Evolutionary conservation across 2,329 filamentous ascomycete genomes (phyloP).

Genomic region (Colletotrichum aenigma): DNA sequence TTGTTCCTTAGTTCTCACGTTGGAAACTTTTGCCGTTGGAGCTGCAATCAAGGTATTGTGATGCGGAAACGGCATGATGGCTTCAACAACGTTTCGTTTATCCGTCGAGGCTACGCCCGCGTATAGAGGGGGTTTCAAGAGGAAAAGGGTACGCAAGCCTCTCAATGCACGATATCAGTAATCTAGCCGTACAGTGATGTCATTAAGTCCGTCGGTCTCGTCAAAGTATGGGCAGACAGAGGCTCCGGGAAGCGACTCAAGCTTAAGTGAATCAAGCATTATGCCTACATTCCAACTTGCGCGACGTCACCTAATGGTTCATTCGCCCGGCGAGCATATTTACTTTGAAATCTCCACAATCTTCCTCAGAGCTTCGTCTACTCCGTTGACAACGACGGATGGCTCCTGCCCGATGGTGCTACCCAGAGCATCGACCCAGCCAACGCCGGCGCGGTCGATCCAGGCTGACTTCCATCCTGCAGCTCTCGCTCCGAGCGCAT

Average conservation of each 20-base stretch:
- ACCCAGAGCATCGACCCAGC: constrained; percentile 69
- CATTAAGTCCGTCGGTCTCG: neutral
- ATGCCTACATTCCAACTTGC: neutral
- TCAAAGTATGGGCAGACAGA: neutral
- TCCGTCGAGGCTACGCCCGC: neutral
- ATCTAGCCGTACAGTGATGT: neutral
- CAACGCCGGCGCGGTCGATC: constrained; percentile 66
- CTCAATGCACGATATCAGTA: neutral
- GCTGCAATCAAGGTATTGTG: neutral
- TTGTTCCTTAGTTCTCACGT: neutral
- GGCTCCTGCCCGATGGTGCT: constrained; percentile 50
- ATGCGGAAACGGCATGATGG: neutral
- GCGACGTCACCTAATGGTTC: neutral
- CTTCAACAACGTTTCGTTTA: neutral
- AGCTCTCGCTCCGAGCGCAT: constrained; percentile 67
- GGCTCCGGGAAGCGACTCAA: neutral
- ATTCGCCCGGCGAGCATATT: neutral
- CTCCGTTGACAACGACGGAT: constrained; percentile 55
- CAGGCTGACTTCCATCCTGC: constrained; percentile 68
- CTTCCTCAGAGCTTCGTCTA: constrained; percentile 59
- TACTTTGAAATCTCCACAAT: constrained; percentile 26
- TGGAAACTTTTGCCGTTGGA: neutral
- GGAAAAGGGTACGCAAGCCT: neutral
- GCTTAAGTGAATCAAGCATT: neutral
- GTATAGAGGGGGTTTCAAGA: neutral